Evolutionary conservation across 2,329 filamentous ascomycete genomes (phyloP).

Genomic region (Mariannaea elegans): DNA sequence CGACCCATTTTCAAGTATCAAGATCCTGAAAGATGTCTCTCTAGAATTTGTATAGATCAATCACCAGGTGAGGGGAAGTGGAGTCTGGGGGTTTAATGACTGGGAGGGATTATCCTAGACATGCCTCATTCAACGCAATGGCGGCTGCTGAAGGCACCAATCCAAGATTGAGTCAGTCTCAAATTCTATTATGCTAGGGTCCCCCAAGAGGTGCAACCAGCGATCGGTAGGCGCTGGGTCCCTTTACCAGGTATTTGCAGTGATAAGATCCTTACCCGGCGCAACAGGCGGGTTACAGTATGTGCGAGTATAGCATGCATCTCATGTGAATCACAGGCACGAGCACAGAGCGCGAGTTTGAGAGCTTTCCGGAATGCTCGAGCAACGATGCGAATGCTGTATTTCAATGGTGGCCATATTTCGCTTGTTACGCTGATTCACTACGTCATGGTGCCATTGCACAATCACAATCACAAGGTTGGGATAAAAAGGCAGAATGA

Average conservation of each 20-base stretch:
- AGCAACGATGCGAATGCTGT: no score
- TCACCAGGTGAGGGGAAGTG: constrained; percentile 39
- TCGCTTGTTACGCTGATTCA: neutral
- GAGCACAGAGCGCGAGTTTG: no score
- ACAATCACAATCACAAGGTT: neutral
- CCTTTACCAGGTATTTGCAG: no score
- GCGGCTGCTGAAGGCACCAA: constrained; percentile 9
- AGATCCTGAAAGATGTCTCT: neutral
- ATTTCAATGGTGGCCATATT: no score
- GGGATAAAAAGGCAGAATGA: neutral
- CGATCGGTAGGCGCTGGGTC: no score
- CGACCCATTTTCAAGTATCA: constrained; percentile 19
- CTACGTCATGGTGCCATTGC: neutral
- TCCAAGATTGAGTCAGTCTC: neutral
- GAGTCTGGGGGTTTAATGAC: constrained; percentile 28
- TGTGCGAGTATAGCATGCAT: constrained; percentile 1
- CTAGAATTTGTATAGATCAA: neutral
- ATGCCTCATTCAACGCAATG: constrained; percentile 32
- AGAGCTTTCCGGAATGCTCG: no score
- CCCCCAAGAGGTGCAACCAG: no score
- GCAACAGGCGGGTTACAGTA: constrained; percentile 2
- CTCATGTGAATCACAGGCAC: neutral
- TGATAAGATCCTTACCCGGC: no score
- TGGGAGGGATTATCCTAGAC: constrained; percentile 30
- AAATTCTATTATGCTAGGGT: no score